These are phyloP conservation scores for Pseudopithomyces maydicus DNA, from an alignment of 2,329 filamentous ascomycete genomes.

Conservation along the genomic window DNA sequence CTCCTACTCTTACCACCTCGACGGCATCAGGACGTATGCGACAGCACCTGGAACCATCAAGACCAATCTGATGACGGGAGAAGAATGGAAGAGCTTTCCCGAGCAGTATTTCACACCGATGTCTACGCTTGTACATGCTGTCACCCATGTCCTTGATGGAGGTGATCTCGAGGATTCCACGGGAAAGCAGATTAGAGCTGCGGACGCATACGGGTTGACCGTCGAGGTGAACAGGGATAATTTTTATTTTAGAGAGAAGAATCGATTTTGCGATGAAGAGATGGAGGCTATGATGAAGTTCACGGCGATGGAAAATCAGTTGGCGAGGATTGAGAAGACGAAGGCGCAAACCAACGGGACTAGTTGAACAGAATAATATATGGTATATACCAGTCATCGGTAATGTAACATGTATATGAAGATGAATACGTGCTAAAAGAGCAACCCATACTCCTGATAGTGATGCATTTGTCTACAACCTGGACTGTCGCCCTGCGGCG, in stretches of 20 bases:
- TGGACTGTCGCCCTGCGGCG: conserved; percentile 31
- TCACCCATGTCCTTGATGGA: conserved; percentile 37
- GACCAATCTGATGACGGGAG: conserved; percentile 40
- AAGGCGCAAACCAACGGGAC: conserved; percentile 16
- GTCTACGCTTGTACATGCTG: conserved; percentile 32
- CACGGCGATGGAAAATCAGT: conserved; percentile 34
- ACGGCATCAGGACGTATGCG: conserved; percentile 47
- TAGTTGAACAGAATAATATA: neutral
- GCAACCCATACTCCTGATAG: neutral
- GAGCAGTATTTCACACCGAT: conserved; percentile 41
- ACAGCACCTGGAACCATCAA: conserved; percentile 46
- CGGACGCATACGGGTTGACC: conserved; percentile 29
- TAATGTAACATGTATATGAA: neutral
- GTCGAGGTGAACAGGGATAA: conserved; percentile 36
- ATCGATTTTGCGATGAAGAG: conserved; percentile 26
- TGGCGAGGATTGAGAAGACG: conserved; percentile 30
- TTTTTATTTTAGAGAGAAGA: conserved; percentile 31
- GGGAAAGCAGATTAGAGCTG: conserved; percentile 23
- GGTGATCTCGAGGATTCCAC: conserved; percentile 32
- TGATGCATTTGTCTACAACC: conserved; percentile 19
- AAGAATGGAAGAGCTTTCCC: conserved; percentile 43
- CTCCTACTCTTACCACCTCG: conserved; percentile 38
- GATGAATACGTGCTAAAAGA: neutral
- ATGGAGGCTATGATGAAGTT: conserved; percentile 38
- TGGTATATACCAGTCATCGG: too few relatives aligned